A percentile compares a stretch with the other conserved stretches of the same genome.
Conservation (phyloP, 805 yeast species). For the Suhomyces canberraensis region DNA sequence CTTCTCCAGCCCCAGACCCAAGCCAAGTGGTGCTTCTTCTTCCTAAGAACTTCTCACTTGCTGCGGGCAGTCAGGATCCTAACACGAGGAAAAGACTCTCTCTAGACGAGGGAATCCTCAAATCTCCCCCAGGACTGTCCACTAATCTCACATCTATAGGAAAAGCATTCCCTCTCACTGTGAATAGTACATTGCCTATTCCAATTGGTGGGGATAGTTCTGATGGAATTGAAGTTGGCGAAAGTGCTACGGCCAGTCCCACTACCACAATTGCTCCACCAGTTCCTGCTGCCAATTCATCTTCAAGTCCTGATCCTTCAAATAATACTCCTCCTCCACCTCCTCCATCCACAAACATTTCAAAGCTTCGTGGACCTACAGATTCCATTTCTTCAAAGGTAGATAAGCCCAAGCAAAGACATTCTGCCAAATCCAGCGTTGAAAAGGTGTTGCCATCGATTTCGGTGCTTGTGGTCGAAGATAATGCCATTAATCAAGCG, state of each 20-base stretch:
- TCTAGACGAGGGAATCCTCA: slow-evolving; percentile 18
- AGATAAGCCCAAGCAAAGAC: not conserved
- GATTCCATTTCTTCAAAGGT: not conserved
- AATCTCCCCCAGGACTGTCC: slow-evolving; percentile 6
- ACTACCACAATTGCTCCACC: not conserved
- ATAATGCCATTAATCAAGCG: slow-evolving; percentile 89
- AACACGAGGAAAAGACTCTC: slow-evolving; percentile 25
- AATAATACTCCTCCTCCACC: not conserved
- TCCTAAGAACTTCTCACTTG: slow-evolving; percentile 45
- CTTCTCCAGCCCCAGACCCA: slow-evolving; percentile 11
- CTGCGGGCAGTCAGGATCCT: slow-evolving; percentile 10
- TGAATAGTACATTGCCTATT: slow-evolving; percentile 1
- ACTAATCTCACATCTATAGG: slow-evolving; percentile 17
- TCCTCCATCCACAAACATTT: not conserved
- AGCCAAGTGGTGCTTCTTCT: slow-evolving; percentile 48
- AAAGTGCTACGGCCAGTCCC: not conserved
- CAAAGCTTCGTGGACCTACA: not conserved
- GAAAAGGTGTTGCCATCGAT: slow-evolving; percentile 81
- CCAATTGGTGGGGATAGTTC: slow-evolving; percentile 14
- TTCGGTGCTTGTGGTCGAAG: slow-evolving; percentile 91
- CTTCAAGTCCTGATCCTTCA: not conserved
- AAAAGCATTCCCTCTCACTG: slow-evolving; percentile 2
- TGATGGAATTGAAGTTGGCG: slow-evolving; percentile 7
- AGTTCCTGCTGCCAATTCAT: not conserved
- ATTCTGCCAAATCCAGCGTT: slow-evolving; percentile 32